Percentiles rank a stretch among this genome's conserved stretches.
Evolutionary conservation across 345 rosid species (phyloP).

Genomic region (Draba incana): DNA sequence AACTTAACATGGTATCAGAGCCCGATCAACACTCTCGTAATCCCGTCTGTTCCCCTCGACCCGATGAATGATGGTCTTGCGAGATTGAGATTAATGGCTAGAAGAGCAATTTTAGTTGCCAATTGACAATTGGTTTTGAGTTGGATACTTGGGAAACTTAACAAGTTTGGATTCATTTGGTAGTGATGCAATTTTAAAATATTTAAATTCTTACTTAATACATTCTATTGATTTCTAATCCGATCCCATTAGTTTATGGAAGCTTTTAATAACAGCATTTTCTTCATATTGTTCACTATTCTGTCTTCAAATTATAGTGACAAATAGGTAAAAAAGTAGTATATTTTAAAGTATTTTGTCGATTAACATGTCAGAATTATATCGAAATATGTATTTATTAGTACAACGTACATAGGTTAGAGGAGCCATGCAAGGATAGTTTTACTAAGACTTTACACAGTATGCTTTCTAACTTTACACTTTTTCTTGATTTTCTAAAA

Average conservation of each 20-base stretch:
- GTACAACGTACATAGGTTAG: slow-evolving; percentile 26
- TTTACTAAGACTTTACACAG: slow-evolving; percentile 28
- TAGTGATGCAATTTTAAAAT: not conserved
- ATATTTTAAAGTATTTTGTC: not conserved
- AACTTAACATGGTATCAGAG: too few species aligned
- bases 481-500: slow-evolving; percentile 27
- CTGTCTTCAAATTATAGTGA: too few species aligned
- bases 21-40: too few species aligned
- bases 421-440: slow-evolving; percentile 35
- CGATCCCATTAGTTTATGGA: not conserved
- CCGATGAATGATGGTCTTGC: too few species aligned
- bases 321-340: too few species aligned
- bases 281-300: too few species aligned
- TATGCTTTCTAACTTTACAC: slow-evolving; percentile 38
- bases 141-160: too few species aligned
- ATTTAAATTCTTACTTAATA: not conserved
- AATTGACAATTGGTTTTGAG: too few species aligned
- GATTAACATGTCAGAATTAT: not conserved
- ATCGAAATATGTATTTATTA: slow-evolving; percentile 1
- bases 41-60: too few species aligned
- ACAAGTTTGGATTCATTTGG: not conserved
- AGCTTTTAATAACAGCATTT: not conserved
- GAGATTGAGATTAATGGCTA: too few species aligned
- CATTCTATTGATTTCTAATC: not conserved
- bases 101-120: too few species aligned